phyloP scores from a whole-genome alignment of 768 basidiomycete genomes.

The Cyclocybe cylindracea region DNA sequence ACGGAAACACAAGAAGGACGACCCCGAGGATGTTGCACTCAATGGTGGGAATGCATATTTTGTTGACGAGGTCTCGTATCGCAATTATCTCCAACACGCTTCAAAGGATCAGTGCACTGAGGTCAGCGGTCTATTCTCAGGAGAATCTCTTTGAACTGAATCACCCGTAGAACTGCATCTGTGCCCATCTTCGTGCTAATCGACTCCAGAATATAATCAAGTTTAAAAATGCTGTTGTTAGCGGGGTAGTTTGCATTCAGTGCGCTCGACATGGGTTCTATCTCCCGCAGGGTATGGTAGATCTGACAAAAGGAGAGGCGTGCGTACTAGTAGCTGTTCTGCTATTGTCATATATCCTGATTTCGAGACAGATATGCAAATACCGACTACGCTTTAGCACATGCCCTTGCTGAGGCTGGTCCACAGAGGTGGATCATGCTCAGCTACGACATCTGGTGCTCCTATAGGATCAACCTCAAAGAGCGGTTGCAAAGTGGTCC shows the following conservation, averaged over 20 bases:
- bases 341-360: not conserved
- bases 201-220: conserved; percentile 26
- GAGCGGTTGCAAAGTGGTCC: conserved; percentile 18
- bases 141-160: too few relatives aligned
- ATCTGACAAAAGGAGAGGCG: conserved; percentile 27
- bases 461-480: conserved; percentile 19
- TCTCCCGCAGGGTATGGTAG: conserved; percentile 21
- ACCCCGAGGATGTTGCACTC: conserved; percentile 29
- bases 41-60: conserved; percentile 26
- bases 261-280: conserved; percentile 31
- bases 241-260: conserved; percentile 25
- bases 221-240: conserved; percentile 27
- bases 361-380: conserved; percentile 15
- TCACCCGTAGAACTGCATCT: conserved; percentile 25
- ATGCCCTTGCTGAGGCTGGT: conserved; percentile 12
- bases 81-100: conserved; percentile 15
- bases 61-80: conserved; percentile 12
- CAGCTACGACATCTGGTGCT: conserved; percentile 32
- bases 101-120: not conserved
- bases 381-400: conserved; percentile 23
- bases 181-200: conserved; percentile 24
- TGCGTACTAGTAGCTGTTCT: conserved; percentile 16
- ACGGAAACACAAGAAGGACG: conserved; percentile 23
- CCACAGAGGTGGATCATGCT: conserved; percentile 19
- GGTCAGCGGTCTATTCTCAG: too few relatives aligned